Base-by-base conservation (phyloP, 2,329 filamentous ascomycete genomes). In the Onygenales sp. region DNA sequence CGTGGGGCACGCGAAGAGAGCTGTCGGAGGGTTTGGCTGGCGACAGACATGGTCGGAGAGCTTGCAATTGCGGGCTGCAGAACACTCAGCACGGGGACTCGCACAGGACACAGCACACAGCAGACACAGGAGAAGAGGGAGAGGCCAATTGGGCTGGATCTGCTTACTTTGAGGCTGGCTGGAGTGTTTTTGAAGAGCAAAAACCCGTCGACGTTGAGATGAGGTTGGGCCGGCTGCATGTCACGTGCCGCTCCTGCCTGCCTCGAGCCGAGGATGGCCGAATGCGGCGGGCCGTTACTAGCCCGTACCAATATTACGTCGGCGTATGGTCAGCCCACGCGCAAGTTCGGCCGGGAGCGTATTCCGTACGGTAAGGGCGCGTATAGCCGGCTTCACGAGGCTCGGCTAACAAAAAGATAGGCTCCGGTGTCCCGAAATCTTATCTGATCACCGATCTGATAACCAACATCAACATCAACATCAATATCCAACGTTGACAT, bases 1-100 rank as follows among this genome's bases (percentile, higher is more conserved):
- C 65, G 67, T 58, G 64, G 68, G 64, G 65, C 62, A 58, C 67
- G 65, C 63, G 67, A 65, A 66, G 69, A 69, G 63, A 71, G 59
- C 61, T 70, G 67, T 67, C 68, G 68, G 58, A 72, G 62, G 54
- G 68, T 67, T 61, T 68, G 68, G 61, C 63, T 61, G 51, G 65
- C 69, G 59, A 66, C 65, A 62, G 70, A 72, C 70, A 72, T 72
- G 56, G 54, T 63, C 21, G 42, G 17, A 3, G 14, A 37, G 17
- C 11, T 14, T 27, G 37, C 31, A 8, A 33, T 32, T 42, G 27
- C n/a, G 6, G 14, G 21, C 33, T 52, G 36, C 42, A 44, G 37
- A 6, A 46, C 42, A 27, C 33, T 52, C 9, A 39, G 50, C 40
- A 52, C 21, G 21, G 21, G 21, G 21, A 27, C 21, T 27, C 21